Conservation (phyloP, 1,284 basidiomycete species). For the Trametes hirsuta region DNA sequence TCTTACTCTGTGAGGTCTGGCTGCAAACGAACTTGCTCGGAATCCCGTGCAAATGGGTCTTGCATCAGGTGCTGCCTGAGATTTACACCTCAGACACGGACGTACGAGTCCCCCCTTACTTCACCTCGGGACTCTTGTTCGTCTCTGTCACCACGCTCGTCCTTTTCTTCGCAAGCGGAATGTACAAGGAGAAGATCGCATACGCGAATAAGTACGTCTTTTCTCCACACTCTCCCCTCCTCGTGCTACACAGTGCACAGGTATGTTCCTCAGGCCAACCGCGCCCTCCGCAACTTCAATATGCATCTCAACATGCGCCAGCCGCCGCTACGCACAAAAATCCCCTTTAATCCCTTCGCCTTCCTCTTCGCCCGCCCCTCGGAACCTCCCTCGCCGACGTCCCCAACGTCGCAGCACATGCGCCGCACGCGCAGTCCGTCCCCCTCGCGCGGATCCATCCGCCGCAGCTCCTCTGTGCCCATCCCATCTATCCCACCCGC, state of each 20-base stretch:
- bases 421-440: conserved; percentile 41
- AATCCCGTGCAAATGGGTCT: conserved; percentile 59
- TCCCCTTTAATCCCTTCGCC: conserved; percentile 66
- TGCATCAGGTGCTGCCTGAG: conserved; percentile 54
- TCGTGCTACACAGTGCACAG: conserved; percentile 43
- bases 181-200: conserved; percentile 95
- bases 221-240: conserved; percentile 6
- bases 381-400: conserved; percentile 30
- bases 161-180: conserved; percentile 95
- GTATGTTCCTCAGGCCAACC: conserved; percentile 97
- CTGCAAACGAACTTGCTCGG: conserved; percentile 68
- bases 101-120: conserved; percentile 65
- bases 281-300: conserved; percentile 89
- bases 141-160: conserved; percentile 89
- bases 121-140: conserved; percentile 77
- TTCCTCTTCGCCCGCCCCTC: conserved; percentile 63
- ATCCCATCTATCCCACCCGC: conserved; percentile 89
- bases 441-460: conserved; percentile 42
- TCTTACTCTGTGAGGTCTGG: conserved; percentile 76
- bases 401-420: conserved; percentile 36
- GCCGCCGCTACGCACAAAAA: conserved; percentile 63
- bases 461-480: conserved; percentile 43
- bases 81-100: conserved; percentile 47
- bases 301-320: conserved; percentile 96
- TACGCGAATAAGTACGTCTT: conserved; percentile 83